Base-by-base conservation (phyloP, 148 eudicot species). In the Silene conica region DNA sequence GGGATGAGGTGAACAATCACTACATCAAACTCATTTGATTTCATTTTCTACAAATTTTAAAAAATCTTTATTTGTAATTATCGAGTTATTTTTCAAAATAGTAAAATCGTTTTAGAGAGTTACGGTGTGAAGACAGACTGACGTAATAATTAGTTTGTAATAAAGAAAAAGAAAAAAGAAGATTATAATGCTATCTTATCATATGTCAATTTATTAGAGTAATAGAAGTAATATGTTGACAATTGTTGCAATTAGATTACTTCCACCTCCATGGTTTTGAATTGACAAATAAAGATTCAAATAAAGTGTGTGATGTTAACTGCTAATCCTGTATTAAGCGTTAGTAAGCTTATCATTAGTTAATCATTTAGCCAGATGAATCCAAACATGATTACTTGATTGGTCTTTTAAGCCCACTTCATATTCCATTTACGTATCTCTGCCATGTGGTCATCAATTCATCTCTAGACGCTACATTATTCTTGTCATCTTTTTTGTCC, bases 171-270 rank as follows among this genome's bases (percentile, higher is more conserved):
- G 41, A 34, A 34, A 34, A 34, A 34, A 6, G 41, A 34, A 34
- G 5, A 2, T 34, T 34, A 0, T 60, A 21, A 13, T 69, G 54
- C 73, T 31, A 34, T 26, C n/a, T n/a, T n/a, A 45, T 62, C 19
- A 41, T 59, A 9, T 60, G 63, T 73, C 14, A 41, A 15, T n/a
- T n/a, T n/a, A n/a, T n/a, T n/a, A n/a, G n/a, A n/a, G n/a, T n/a
- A n/a, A n/a, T n/a, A n/a, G n/a, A n/a, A 74, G 74, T 70, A 45
- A 46, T 8, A 38, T 74, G 57, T 13, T 19, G 71, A 77, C 82
- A 79, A 59, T 63, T 75, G 82, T 68, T 11, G 10, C 22, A 10
- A 19, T 7, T 8, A 26, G 31, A 46, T 68, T 58, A 3, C 26
- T 45, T 52, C 22, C 23, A 8, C 0, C 22, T 46, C 31, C 38